These are phyloP conservation scores for Catharanthus roseus DNA, from an alignment of 257 asterid genomes.

Conservation along the genomic window DNA sequence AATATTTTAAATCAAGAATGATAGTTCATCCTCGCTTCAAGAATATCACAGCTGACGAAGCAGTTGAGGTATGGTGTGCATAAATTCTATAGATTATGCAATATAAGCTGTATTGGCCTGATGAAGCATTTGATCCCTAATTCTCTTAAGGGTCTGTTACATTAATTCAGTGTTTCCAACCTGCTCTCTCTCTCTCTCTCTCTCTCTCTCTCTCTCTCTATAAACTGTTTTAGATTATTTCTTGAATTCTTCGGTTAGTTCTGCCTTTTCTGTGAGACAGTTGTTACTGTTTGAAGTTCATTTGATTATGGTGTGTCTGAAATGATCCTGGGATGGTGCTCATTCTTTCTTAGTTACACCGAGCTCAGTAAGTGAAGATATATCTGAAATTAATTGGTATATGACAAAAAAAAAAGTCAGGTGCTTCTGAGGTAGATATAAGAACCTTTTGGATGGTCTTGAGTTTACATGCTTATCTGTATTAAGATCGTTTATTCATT, in stretches of 20 bases:
- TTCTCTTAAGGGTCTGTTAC: neutral
- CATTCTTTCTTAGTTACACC: neutral
- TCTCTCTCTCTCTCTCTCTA: too few relatives aligned
- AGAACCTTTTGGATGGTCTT: neutral
- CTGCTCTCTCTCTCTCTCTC: too few relatives aligned
- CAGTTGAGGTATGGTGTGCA: constrained; percentile 49
- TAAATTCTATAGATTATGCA: neutral
- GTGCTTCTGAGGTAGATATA: neutral
- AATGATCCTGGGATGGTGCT: neutral
- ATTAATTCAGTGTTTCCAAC: too few relatives aligned
- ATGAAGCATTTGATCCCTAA: neutral
- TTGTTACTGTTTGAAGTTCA: neutral
- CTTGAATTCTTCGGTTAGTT: too few relatives aligned
- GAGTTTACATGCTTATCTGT: neutral
- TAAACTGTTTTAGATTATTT: neutral
- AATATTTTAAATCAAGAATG: constrained; percentile 87
- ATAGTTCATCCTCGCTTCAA: constrained; percentile 87
- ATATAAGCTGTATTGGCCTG: neutral
- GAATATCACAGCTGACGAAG: constrained; percentile 85
- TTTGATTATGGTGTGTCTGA: neutral
- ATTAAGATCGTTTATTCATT: neutral
- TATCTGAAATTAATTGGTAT: neutral
- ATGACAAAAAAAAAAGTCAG: neutral
- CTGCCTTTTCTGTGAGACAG: neutral
- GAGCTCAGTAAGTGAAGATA: neutral